These are phyloP conservation scores for Platanthera zijinensis DNA, from an alignment of 106 monocot species.

Conservation along the genomic window DNA sequence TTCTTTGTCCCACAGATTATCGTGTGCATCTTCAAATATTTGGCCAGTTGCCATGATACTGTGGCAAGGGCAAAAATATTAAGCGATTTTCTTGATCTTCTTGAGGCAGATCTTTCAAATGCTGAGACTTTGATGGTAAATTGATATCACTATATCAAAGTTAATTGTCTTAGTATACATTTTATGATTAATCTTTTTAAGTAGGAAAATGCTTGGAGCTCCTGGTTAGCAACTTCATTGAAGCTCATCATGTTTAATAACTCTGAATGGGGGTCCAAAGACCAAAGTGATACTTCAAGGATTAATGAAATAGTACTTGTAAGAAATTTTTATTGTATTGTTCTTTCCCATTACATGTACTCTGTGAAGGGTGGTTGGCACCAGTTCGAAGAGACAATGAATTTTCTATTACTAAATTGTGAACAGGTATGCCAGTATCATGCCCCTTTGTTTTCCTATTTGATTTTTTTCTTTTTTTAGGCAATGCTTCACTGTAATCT, in stretches of 20 bases:
- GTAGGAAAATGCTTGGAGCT: slow-evolving; percentile 82
- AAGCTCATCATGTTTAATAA: slow-evolving; percentile 36
- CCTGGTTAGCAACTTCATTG: slow-evolving; percentile 82
- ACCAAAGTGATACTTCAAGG: slow-evolving; percentile 16
- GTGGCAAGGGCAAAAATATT: slow-evolving; percentile 61
- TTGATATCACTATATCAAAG: background rate
- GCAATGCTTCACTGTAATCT: background rate
- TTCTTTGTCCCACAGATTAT: slow-evolving; percentile 84
- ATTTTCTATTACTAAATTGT: slow-evolving; percentile 62
- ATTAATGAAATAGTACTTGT: slow-evolving; percentile 52
- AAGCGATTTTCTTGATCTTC: slow-evolving; percentile 60
- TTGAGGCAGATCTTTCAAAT: slow-evolving; percentile 88
- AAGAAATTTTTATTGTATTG: slow-evolving; percentile 70
- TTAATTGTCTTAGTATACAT: background rate
- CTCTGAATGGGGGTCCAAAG: slow-evolving; percentile 18
- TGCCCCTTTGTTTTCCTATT: background rate
- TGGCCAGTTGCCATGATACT: slow-evolving; percentile 55
- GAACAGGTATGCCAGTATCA: slow-evolving; percentile 30
- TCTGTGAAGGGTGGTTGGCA: slow-evolving; percentile 94
- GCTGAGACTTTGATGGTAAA: slow-evolving; percentile 87
- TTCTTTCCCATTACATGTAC: slow-evolving; percentile 75
- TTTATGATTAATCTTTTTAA: slow-evolving; percentile 14
- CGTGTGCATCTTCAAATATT: slow-evolving; percentile 78
- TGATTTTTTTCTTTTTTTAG: background rate
- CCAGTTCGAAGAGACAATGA: slow-evolving; percentile 79